Conservation (phyloP, 805 yeast genomes). For the Grigorovia transvaalensis region DNA sequence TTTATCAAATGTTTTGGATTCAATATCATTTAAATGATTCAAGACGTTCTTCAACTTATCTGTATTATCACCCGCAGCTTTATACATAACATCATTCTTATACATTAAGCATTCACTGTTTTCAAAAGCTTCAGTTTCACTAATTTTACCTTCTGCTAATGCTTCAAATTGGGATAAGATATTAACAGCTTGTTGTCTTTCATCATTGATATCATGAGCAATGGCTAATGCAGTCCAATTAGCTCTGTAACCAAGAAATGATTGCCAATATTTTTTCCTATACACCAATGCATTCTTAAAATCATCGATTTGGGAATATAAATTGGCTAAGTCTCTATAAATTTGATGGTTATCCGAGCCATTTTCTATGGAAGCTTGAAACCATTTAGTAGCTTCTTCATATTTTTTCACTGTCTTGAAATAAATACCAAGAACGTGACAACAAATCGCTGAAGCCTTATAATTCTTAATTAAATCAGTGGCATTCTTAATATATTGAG, state of each 20-base stretch:
- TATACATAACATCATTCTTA: constrained; percentile 55
- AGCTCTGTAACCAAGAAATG: constrained; percentile 72
- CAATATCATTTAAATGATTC: constrained; percentile 44
- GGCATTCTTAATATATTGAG: constrained; percentile 49
- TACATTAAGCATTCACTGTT: constrained; percentile 72
- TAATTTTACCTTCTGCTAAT: constrained; percentile 55
- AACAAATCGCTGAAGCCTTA: constrained; percentile 50
- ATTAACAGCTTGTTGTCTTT: constrained; percentile 56
- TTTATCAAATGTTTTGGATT: constrained; percentile 46
- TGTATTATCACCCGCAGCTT: constrained; percentile 41
- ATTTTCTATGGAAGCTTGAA: constrained; percentile 60
- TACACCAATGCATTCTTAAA: constrained; percentile 51
- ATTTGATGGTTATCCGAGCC: constrained; percentile 74
- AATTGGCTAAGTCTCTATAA: constrained; percentile 67
- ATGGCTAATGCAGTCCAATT: constrained; percentile 85
- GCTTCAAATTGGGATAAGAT: constrained; percentile 70
- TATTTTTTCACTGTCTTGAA: constrained; percentile 62
- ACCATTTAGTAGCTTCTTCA: constrained; percentile 68
- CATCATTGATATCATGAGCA: constrained; percentile 69
- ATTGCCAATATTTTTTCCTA: constrained; percentile 58
- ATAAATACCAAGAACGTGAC: constrained; percentile 80
- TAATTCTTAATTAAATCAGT: constrained; percentile 41
- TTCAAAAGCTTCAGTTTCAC: constrained; percentile 60
- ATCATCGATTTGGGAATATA: constrained; percentile 75
- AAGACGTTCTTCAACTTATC: constrained; percentile 47